These are phyloP conservation scores for Chlamydomonas eustigma DNA, from an alignment of 139 green algal species.

Conservation along the genomic window DNA sequence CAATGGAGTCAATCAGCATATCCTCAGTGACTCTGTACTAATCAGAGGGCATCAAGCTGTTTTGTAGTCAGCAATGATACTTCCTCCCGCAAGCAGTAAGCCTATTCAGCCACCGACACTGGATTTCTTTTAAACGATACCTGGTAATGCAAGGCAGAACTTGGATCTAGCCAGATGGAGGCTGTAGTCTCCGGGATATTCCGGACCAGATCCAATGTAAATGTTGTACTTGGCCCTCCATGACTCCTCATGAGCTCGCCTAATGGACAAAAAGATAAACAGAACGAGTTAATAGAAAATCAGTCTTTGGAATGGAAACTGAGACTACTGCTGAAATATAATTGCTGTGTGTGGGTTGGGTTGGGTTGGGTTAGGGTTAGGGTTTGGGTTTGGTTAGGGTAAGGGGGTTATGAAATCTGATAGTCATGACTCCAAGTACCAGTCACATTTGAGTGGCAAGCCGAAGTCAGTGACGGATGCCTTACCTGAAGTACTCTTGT, in stretches of 20 bases:
- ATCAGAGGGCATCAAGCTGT: background rate
- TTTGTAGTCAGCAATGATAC: background rate
- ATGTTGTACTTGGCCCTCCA: slow-evolving; percentile 19
- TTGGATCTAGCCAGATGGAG: slow-evolving; percentile 24
- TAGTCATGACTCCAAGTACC: no score
- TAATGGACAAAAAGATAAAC: background rate
- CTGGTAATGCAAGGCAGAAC: slow-evolving; percentile 30
- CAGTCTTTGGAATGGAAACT: background rate
- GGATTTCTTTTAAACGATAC: background rate
- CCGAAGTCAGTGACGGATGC: no score
- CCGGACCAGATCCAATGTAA: slow-evolving; percentile 7
- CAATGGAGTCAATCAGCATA: background rate
- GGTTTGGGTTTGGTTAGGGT: no score
- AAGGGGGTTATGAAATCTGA: no score
- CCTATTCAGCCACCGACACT: slow-evolving; percentile 4
- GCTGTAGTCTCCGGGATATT: slow-evolving; percentile 19
- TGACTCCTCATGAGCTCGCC: slow-evolving; percentile 1
- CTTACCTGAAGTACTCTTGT: slow-evolving; percentile 18
- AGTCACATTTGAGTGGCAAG: no score
- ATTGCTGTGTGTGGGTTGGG: no score
- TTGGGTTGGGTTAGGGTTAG: no score
- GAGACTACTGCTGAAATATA: background rate
- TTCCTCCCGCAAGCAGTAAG: background rate
- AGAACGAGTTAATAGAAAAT: background rate
- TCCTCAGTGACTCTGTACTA: no score